Base-by-base conservation (phyloP, 148 eudicot species). In the Polygonum aviculare region DNA sequence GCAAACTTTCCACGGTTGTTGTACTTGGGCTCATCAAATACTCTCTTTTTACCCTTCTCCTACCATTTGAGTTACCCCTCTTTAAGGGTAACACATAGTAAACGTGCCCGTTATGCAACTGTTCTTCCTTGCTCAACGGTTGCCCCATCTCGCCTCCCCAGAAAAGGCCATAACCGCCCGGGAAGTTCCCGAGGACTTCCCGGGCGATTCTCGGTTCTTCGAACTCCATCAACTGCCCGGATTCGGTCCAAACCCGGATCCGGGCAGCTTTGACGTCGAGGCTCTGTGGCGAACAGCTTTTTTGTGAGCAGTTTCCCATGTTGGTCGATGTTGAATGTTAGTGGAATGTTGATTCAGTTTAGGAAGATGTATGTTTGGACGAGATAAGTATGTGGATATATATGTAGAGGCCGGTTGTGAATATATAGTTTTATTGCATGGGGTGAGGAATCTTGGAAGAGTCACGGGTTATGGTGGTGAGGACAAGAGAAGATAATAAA, bases 1-100 rank as follows among this genome's bases (percentile, higher is more conserved):
- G 82, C 70, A 87, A 45, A 0, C 85, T 90, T 72, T 83, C 92
- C 2, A 86, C 63, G 0, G 71, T 78, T 3, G 83, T 40, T 16
- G 72, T 14, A 12, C 19, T 18, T 70, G 74, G 74, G 21, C 49
- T 38, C 49, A 70, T 38, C n/a, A 70, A 39, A 10, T 22, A 70
- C 48, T 44, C 31, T 44, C 47, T 44, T 44, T 70, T 38, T 40
- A 21, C 72, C 72, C 72, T 67, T 7, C 40, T 63, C 45, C 72
- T 67, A 36, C 45, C 15, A 67, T 67, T 38, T 67, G 72, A 67
- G 38, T 67, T 67, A 19, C 54, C 75, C 40, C 36, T 69, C 72
- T 39, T n/a, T 9, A 72, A 41, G 16, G 75, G 75, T 5, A 72
- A 41, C 52, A n/a, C 52, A 16, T 72, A 72, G 21, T 72, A 72